A percentile compares a stretch with the other conserved stretches of the same genome.
These are phyloP conservation scores for Tricholoma saponaceum DNA, from an alignment of 768 basidiomycete genomes.

Conservation along the genomic window DNA sequence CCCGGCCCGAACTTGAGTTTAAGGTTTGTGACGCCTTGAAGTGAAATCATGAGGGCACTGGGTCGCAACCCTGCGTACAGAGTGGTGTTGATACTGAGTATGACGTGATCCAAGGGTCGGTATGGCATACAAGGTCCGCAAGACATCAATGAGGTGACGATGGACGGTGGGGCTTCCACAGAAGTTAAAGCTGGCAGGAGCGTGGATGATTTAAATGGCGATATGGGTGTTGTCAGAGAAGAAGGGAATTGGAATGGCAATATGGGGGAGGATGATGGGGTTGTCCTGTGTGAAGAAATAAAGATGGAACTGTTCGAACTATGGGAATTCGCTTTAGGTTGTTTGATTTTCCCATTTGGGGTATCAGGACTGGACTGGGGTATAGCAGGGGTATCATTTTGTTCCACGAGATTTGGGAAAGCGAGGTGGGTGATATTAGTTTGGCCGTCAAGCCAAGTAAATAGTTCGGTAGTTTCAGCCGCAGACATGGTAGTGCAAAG, in stretches of 20 bases:
- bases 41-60: conserved; percentile 30
- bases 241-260: conserved; percentile 4
- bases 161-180: conserved; percentile 33
- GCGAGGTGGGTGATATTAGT: conserved; percentile 34
- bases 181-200: conserved; percentile 37
- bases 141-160: conserved; percentile 24
- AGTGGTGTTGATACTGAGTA: conserved; percentile 38
- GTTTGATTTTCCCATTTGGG: neutral
- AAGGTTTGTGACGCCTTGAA: conserved; percentile 30
- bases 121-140: neutral
- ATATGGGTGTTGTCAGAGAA: conserved; percentile 10
- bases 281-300: conserved; percentile 3
- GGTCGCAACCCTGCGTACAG: conserved; percentile 45
- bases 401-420: conserved; percentile 34
- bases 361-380: conserved; percentile 3
- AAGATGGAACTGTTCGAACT: conserved; percentile 1
- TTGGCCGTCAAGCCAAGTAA: conserved; percentile 41
- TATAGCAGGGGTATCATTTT: conserved; percentile 7
- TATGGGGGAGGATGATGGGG: conserved; percentile 10
- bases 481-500: conserved; percentile 26
- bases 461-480: conserved; percentile 29
- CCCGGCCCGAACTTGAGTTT: conserved; percentile 31
- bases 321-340: conserved; percentile 1
- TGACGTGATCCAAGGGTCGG: conserved; percentile 30
- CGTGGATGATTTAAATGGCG: conserved; percentile 25